A percentile compares a stretch with the other conserved stretches of the same genome.
Conservation (phyloP, 2,329 filamentous ascomycete genomes). For the Pseudopyrenochaeta lycopersici region DNA sequence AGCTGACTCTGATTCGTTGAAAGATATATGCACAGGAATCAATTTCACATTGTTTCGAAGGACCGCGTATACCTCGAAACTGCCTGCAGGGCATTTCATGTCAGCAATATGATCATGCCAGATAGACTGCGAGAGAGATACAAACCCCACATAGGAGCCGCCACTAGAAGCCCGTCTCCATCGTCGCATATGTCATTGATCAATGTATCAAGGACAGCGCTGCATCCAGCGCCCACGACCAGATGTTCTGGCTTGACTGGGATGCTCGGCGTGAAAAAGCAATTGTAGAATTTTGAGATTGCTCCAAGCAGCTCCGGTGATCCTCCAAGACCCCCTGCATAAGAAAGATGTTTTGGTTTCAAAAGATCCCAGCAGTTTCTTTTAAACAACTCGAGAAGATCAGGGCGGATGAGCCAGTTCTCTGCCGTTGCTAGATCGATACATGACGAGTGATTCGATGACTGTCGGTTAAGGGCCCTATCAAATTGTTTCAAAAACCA, state of each 20-base stretch:
- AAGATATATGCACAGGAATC: no score
- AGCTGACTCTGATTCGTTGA: no score
- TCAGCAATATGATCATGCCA: no score
- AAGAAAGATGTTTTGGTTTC: constrained; percentile 1
- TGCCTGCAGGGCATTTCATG: no score
- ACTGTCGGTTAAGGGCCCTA: no score
- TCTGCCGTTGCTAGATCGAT: constrained; percentile 36
- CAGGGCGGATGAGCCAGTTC: constrained; percentile 28
- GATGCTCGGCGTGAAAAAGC: constrained; percentile 33
- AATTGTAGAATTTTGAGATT: constrained; percentile 33
- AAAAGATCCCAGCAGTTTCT: not conserved
- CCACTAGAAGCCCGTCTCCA: constrained; percentile 44
- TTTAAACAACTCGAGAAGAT: constrained; percentile 23
- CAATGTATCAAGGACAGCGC: constrained; percentile 34
- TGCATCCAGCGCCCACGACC: constrained; percentile 22
- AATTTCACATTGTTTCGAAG: no score
- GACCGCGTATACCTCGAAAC: no score
- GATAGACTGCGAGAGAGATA: no score
- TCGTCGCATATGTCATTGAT: constrained; percentile 46
- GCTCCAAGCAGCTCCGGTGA: constrained; percentile 21
- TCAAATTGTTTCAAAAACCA: no score
- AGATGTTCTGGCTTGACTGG: constrained; percentile 29
- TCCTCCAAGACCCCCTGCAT: constrained; percentile 3
- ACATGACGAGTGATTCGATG: no score
- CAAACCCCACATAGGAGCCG: constrained; percentile 41